Evolutionary conservation across 2,329 filamentous ascomycete genomes (phyloP).

Genomic region (Penicillium sp.): DNA sequence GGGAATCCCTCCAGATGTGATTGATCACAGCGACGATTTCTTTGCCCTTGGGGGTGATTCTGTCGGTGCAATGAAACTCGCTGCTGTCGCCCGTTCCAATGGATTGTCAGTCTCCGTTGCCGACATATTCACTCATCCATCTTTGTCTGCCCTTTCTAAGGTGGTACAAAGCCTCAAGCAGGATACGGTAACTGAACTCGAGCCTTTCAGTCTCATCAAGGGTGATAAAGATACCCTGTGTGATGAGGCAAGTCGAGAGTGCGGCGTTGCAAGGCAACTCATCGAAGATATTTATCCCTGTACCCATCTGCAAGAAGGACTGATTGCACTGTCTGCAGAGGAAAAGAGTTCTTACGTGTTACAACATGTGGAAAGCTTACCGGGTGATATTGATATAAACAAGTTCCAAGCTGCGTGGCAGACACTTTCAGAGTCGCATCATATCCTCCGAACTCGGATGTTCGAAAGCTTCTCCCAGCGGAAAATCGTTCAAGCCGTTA

Average conservation of each 20-base stretch:
- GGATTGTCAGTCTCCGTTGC: not conserved
- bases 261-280: not conserved
- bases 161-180: not conserved
- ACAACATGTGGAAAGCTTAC: not conserved
- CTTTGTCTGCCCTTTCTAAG: not conserved
- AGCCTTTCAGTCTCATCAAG: not conserved
- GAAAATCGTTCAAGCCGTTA: not conserved
- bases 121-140: not conserved
- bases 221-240: not conserved
- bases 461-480: not conserved
- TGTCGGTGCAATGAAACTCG: not conserved
- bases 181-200: not conserved
- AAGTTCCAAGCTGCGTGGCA: not conserved
- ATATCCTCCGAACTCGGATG: not conserved
- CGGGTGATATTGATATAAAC: not conserved
- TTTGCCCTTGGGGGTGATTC: not conserved
- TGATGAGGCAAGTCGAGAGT: not conserved
- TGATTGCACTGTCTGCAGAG: slow-evolving; percentile 36
- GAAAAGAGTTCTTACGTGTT: slow-evolving; percentile 40
- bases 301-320: slow-evolving; percentile 3
- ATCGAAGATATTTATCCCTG: slow-evolving; percentile 2
- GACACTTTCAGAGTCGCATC: not conserved
- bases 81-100: not conserved
- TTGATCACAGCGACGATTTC: not conserved
- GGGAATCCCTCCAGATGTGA: not conserved